phyloP scores from a whole-genome alignment of 2,329 filamentous ascomycete genomes.

The Diaporthe sp. region DNA sequence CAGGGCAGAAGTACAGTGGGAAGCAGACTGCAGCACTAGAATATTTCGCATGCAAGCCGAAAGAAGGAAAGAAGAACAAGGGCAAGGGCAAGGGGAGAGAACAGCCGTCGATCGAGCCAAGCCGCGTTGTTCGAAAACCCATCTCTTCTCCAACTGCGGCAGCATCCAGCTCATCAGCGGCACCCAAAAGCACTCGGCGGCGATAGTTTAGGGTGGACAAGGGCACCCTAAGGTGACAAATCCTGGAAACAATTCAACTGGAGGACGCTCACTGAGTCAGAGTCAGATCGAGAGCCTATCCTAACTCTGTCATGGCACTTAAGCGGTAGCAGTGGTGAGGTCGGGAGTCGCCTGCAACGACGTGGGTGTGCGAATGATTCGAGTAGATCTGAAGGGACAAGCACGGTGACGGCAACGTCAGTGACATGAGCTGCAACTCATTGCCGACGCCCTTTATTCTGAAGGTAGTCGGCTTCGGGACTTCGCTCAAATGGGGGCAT shows the following conservation, averaged over 20 bases:
- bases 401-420: background rate
- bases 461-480: background rate
- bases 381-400: background rate
- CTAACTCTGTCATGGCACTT: background rate
- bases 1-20: background rate
- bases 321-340: background rate
- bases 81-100: background rate
- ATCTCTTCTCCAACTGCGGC: background rate
- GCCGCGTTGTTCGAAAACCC: background rate
- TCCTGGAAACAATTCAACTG: too few relatives aligned
- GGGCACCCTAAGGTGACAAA: too few relatives aligned
- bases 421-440: background rate
- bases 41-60: conserved; percentile 13
- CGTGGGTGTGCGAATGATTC: too few relatives aligned
- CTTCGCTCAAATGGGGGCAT: too few relatives aligned
- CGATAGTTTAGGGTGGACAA: background rate
- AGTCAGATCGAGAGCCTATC: too few relatives aligned
- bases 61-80: background rate
- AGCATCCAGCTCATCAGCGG: background rate
- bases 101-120: background rate
- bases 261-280: background rate
- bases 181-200: background rate
- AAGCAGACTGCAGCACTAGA: background rate
- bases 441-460: background rate
- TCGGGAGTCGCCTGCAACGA: background rate